Conservation (phyloP, 345 rosid species). For the Erucastrum elatum region DNA sequence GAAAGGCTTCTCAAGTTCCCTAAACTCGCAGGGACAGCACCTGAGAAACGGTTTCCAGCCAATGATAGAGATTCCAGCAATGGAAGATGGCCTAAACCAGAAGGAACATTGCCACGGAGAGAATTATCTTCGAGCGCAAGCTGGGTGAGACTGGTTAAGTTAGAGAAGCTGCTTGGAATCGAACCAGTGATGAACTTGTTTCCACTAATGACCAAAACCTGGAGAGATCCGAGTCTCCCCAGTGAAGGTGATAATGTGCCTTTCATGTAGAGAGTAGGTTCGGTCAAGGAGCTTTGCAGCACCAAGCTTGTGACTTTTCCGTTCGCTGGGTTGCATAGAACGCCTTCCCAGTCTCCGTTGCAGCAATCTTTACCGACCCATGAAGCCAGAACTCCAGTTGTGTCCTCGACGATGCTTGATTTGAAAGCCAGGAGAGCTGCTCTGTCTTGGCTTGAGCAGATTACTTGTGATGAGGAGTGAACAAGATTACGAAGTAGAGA, state of each 20-base stretch:
- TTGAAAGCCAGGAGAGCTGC: constrained; percentile 76
- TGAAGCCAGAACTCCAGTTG: constrained; percentile 61
- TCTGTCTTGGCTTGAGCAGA: constrained; percentile 68
- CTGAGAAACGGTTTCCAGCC: constrained; percentile 66
- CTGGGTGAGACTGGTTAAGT: constrained; percentile 49
- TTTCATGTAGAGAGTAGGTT: constrained; percentile 61
- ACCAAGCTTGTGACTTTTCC: constrained; percentile 68
- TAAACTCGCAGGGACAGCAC: constrained; percentile 66
- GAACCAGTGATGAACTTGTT: constrained; percentile 74
- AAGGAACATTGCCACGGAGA: constrained; percentile 68
- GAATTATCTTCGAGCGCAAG: constrained; percentile 74
- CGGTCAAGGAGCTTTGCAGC: constrained; percentile 52
- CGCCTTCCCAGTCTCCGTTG: constrained; percentile 90
- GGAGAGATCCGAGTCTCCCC: constrained; percentile 58
- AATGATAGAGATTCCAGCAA: constrained; percentile 59
- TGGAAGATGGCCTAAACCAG: constrained; percentile 53
- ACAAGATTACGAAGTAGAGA: constrained; percentile 32
- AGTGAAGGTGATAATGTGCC: constrained; percentile 78
- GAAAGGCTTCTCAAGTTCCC: constrained; percentile 56
- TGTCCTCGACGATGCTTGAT: constrained; percentile 66
- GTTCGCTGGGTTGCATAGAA: constrained; percentile 61
- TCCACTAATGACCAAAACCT: constrained; percentile 59
- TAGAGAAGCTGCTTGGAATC: constrained; percentile 62
- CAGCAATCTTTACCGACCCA: constrained; percentile 85
- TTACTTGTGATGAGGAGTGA: constrained; percentile 35